phyloP scores from a whole-genome alignment of 148 eudicot species.

The Fallopia convolvulus region DNA sequence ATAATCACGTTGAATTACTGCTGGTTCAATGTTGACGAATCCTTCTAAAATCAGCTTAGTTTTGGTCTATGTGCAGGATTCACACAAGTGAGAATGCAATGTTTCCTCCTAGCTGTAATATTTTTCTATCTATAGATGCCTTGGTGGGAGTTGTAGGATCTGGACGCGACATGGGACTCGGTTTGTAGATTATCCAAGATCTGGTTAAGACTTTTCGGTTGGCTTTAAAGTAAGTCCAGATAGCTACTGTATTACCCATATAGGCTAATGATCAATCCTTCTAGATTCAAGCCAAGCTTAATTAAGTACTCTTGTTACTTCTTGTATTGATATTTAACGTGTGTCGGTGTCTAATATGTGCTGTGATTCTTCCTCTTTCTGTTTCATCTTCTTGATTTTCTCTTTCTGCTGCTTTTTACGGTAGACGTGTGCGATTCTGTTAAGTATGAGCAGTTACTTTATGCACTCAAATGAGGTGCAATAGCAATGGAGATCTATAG shows the following conservation, averaged over 20 bases:
- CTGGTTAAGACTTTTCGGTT: not conserved
- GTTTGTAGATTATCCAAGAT: not conserved
- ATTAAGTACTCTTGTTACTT: not conserved
- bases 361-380: not conserved
- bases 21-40: not conserved
- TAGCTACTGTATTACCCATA: not conserved
- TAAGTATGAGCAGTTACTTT: not conserved
- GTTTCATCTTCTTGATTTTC: not conserved
- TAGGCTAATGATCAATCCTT: not conserved
- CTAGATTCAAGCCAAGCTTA: not conserved
- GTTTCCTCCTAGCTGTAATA: not conserved
- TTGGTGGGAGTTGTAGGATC: not conserved
- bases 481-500: not conserved
- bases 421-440: not conserved
- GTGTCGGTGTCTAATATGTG: not conserved
- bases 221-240: not conserved
- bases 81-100: slow-evolving; percentile 1
- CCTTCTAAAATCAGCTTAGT: not conserved
- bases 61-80: slow-evolving; percentile 2
- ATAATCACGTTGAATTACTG: not conserved
- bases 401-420: not conserved
- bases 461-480: not conserved
- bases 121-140: not conserved
- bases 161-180: not conserved
- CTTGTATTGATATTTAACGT: not conserved